Conservation (phyloP, 176 grass and related monocot species). For the Thinopyrum elongatum region DNA sequence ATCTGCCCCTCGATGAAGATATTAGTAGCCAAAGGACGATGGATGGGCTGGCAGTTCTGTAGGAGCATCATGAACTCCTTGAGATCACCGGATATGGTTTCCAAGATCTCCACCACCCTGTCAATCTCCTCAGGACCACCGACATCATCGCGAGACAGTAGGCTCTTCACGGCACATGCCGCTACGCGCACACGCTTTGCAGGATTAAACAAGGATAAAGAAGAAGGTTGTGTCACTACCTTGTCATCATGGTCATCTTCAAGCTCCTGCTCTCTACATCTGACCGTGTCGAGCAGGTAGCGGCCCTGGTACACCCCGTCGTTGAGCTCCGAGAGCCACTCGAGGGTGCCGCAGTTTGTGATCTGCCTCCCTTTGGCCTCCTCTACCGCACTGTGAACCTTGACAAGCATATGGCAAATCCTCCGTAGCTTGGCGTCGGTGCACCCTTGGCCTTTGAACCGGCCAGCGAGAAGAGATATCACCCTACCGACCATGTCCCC, state of each 20-base stretch:
- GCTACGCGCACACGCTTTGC: background rate
- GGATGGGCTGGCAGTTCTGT: background rate
- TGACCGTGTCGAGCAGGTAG: conserved; percentile 23
- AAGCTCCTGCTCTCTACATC: background rate
- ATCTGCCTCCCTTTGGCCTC: conserved; percentile 32
- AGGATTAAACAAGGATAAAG: conserved; percentile 9
- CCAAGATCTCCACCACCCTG: background rate
- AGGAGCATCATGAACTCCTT: conserved; percentile 34
- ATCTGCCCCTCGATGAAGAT: conserved; percentile 29
- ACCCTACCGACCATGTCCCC: conserved; percentile 16
- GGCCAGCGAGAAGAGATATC: background rate
- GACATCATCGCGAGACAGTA: background rate
- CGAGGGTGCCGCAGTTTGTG: conserved; percentile 9
- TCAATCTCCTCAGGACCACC: background rate
- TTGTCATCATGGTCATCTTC: background rate
- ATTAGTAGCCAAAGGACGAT: background rate
- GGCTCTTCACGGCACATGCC: background rate
- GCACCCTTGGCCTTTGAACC: background rate
- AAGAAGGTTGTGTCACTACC: background rate
- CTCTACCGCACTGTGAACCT: conserved; percentile 25
- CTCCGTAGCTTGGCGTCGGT: background rate
- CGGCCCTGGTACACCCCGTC: background rate
- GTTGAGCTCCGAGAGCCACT: conserved; percentile 22
- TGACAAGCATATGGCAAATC: conserved; percentile 9
- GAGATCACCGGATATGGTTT: background rate